These are phyloP conservation scores for Talaromyces sp. DNA, from an alignment of 2,329 filamentous ascomycete species.

Conservation along the genomic window DNA sequence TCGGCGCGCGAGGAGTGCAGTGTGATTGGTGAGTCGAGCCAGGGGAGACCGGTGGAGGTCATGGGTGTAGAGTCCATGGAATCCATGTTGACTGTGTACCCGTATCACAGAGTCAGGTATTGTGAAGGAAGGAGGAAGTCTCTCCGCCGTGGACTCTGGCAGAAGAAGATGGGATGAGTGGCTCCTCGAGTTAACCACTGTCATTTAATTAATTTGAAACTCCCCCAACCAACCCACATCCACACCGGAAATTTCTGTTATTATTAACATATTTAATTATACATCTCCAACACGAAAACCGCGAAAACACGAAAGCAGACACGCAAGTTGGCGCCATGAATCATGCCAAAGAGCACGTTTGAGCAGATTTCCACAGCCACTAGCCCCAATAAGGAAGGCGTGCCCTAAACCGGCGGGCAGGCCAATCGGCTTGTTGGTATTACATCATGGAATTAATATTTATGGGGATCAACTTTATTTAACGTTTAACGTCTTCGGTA, in stretches of 20 bases:
- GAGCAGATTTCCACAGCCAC: neutral
- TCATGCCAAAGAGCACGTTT: neutral
- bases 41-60: conserved; percentile 10
- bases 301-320: too few relatives aligned
- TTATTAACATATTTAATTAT: too few relatives aligned
- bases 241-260: neutral
- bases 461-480: neutral
- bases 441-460: neutral
- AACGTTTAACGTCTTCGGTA: neutral
- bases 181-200: neutral
- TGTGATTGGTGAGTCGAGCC: conserved; percentile 20
- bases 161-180: neutral
- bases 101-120: neutral
- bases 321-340: too few relatives aligned
- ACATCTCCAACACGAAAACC: too few relatives aligned
- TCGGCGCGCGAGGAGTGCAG: conserved; percentile 19
- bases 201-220: too few relatives aligned
- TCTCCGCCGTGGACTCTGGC: neutral
- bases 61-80: neutral
- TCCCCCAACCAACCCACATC: neutral
- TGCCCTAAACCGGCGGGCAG: neutral
- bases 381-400: neutral
- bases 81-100: neutral
- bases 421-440: neutral
- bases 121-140: neutral